phyloP scores from a whole-genome alignment of 1,139 yeast genomes.

The Saccharomycopsis phalli region DNA sequence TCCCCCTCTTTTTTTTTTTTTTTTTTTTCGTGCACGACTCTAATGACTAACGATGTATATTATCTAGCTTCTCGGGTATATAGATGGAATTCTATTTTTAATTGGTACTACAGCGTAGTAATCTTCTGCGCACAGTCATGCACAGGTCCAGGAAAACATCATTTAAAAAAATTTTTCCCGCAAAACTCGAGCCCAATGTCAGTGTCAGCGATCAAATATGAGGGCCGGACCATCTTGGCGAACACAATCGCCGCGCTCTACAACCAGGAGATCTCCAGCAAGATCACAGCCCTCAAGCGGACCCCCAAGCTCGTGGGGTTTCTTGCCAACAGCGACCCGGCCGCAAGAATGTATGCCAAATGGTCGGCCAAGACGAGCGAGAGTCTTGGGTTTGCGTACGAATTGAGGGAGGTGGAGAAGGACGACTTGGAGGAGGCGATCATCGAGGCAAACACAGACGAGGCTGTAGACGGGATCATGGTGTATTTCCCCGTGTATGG shows the following conservation, averaged over 20 bases:
- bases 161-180: background rate
- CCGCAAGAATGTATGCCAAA: slow-evolving; percentile 88
- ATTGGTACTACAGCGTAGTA: too few species aligned
- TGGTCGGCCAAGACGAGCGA: slow-evolving; percentile 94
- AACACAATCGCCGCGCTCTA: slow-evolving; percentile 79
- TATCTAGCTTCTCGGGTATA: too few species aligned
- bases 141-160: background rate
- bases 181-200: background rate
- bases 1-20: too few species aligned
- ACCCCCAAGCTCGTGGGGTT: slow-evolving; percentile 81
- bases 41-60: too few species aligned
- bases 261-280: slow-evolving; percentile 57
- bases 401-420: slow-evolving; percentile 62
- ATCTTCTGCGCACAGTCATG: too few species aligned
- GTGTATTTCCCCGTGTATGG: slow-evolving; percentile 98
- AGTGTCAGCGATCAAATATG: slow-evolving; percentile 21
- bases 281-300: slow-evolving; percentile 42
- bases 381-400: slow-evolving; percentile 77
- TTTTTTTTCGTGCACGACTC: too few species aligned
- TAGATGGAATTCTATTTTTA: too few species aligned
- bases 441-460: slow-evolving; percentile 73
- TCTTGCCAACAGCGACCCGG: slow-evolving; percentile 88
- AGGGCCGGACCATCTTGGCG: slow-evolving; percentile 81
- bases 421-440: slow-evolving; percentile 81
- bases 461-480: slow-evolving; percentile 81